Evolutionary conservation across 345 rosid species (phyloP), one percentile per base, ranked within the genome.

Genomic region (Bruguiera gymnorhiza): DNA sequence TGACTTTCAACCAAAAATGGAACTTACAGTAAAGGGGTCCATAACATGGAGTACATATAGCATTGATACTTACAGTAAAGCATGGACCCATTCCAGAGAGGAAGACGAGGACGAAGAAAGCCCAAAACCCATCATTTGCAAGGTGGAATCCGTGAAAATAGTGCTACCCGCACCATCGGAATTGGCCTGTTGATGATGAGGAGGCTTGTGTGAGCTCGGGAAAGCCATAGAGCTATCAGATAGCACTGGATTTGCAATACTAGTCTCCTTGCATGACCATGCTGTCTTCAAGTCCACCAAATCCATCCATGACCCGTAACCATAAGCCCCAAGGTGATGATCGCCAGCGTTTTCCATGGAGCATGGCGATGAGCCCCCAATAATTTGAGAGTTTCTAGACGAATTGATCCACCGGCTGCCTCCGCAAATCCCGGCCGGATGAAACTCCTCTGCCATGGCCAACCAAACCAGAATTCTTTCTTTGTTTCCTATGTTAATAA

Each of bases 391-490:
- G 75, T 51, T 75, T 67, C 75, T 80, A 18, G 86, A 50, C 6
- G 86, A 53, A 64, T 75, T 84, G 34, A 30, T 63, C 98, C 92
- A 82, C 93, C 91, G 88, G 73, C 80, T 79, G 29, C 74, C 88
- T 51, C 87, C 86, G 55, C 82, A 85, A 74, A 87, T 74, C 58
- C 86, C 84, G 18, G 83, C 78, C 56, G 72, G 83, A 11, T 43
- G 19, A 60, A 86, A 87, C 69, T 92, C 97, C 73, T 87, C 92
- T 7, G 96, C 92, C 98, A 93, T 93, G 67, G 56, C 63, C 43
- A 54, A 24, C 13, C 11, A 56, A 56, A 21, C 26, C 58, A 59
- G 24, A 36, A n/a, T 21, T 19, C 4, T 46, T 18, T 19, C 55
- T 63, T 66, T 50, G 37, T 26, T 24, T 24, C 31, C 9, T 39